A percentile compares a stretch with the other conserved stretches of the same genome.
phyloP scores from a whole-genome alignment of 257 asterid genomes.

The Lavandula angustifolia region DNA sequence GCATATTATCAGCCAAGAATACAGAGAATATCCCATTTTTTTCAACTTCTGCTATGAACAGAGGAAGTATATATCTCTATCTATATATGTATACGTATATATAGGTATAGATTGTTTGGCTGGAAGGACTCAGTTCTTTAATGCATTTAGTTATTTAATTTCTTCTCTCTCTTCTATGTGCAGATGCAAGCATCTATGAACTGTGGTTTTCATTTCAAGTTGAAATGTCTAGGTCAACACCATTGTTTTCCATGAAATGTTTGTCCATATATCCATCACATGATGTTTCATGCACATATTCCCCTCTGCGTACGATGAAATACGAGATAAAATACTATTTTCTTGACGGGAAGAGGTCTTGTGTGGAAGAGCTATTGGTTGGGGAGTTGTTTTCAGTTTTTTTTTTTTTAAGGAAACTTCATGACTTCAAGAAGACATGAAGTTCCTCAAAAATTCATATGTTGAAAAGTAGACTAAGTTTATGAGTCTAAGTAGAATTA shows the following conservation, averaged over 20 bases:
- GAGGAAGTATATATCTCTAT: not conserved
- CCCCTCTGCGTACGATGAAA: not conserved
- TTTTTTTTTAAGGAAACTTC: too few relatives aligned
- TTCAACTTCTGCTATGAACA: conserved; percentile 5
- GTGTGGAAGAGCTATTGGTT: not conserved
- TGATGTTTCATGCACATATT: not conserved
- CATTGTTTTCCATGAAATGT: not conserved
- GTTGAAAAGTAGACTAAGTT: too few relatives aligned
- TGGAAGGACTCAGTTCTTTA: not conserved
- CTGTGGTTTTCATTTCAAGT: not conserved
- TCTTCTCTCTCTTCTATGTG: not conserved
- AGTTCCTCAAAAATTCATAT: too few relatives aligned
- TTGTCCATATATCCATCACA: not conserved
- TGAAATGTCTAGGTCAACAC: not conserved
- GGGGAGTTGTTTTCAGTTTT: not conserved
- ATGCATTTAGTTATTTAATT: not conserved
- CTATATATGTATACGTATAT: not conserved
- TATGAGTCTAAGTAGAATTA: too few relatives aligned
- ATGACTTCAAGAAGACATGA: too few relatives aligned
- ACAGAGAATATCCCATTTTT: conserved; percentile 22
- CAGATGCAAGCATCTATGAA: not conserved
- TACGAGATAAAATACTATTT: not conserved
- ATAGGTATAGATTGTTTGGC: not conserved
- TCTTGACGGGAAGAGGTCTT: not conserved
- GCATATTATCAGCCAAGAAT: conserved; percentile 18